Conservation (phyloP, 2,329 filamentous ascomycete genomes). For the Aspergillus costaricaensis region DNA sequence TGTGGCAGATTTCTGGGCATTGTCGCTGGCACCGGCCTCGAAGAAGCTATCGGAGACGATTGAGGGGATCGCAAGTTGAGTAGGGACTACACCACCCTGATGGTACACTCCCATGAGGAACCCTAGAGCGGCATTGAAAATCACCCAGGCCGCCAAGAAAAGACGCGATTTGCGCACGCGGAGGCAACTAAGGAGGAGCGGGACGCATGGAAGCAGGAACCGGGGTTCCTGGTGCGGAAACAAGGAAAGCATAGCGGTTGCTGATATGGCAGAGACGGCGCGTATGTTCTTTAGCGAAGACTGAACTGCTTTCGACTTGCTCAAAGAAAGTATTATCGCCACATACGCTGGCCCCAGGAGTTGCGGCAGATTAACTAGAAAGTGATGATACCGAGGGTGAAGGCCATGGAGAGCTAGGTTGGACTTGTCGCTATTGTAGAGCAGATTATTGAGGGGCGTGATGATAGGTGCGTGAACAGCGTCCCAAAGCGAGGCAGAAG, state of each 20-base stretch:
- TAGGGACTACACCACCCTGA: constrained; percentile 55
- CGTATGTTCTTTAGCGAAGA: constrained; percentile 42
- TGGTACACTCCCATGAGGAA: constrained; percentile 56
- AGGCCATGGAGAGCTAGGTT: constrained; percentile 76
- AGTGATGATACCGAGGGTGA: constrained; percentile 77
- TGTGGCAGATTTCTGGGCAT: constrained; percentile 30
- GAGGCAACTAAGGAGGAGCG: constrained; percentile 53
- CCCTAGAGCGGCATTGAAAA: constrained; percentile 53
- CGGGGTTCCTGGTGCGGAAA: constrained; percentile 56
- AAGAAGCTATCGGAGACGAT: constrained; percentile 35
- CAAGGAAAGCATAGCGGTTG: constrained; percentile 46
- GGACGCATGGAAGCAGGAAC: constrained; percentile 54
- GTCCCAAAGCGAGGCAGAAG: constrained; percentile 38
- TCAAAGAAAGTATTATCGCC: constrained; percentile 52
- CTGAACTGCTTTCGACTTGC: constrained; percentile 41
- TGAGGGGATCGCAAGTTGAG: constrained; percentile 49
- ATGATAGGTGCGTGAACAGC: constrained; percentile 63
- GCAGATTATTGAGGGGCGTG: constrained; percentile 75
- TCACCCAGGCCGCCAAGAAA: constrained; percentile 49
- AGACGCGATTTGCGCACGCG: constrained; percentile 42
- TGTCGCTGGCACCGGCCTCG: constrained; percentile 4
- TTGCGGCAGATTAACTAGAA: constrained; percentile 69
- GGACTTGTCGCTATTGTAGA: constrained; percentile 69
- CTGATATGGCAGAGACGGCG: constrained; percentile 47
- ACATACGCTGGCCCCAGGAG: constrained; percentile 70